Base-by-base conservation (phyloP, 805 yeast species). In the Candida xiaguanensis region DNA sequence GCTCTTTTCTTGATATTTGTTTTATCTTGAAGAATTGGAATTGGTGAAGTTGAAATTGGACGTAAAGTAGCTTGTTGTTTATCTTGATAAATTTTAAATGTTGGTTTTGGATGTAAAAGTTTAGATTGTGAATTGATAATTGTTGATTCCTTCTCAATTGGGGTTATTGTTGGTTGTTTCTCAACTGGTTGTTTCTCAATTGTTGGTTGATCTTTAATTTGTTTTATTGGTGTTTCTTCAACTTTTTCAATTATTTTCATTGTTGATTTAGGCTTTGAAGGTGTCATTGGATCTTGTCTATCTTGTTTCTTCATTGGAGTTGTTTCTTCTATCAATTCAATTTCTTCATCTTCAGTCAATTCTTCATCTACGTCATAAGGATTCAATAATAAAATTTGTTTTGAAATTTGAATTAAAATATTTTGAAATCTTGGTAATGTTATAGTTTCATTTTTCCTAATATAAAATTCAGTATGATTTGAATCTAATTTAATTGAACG, bases 341-440 rank as follows among this genome's bases (percentile, higher is more conserved):
- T 59, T 11, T 42, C 40, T 45, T 74, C 76, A 22, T 76, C 80
- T 34, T 72, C 75, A 18, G 73, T 67, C 27, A 59, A 41, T 7
- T 64, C 70, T 39, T 68, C 76, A 17, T 72, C 73, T 14, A 59
- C 63, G 28, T 65, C 69, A 14, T 53, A 58, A 4, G 76, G 71
- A 45, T 79, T 79, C 20, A 82, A 58, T 34, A 78, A 52, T 1
- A 76, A 61, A n/a, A 65, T 49, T 39, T 80, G 78, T n/a, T 85
- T 84, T 48, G 86, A 79, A 38, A 91, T 72, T 52, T 87, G 91
- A 38, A 90, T 51, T 15, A 79, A 61, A 5, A 85, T 67, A 30
- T 82, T 82, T 33, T 74, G 67, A 29, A 78, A 70, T 39, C 74
- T 71, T 5, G 93, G 93, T 53, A 89, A 63, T 2, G 70, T 63